Base-by-base conservation (phyloP, 768 basidiomycete genomes). In the Pilatotrama ljubarskyi region DNA sequence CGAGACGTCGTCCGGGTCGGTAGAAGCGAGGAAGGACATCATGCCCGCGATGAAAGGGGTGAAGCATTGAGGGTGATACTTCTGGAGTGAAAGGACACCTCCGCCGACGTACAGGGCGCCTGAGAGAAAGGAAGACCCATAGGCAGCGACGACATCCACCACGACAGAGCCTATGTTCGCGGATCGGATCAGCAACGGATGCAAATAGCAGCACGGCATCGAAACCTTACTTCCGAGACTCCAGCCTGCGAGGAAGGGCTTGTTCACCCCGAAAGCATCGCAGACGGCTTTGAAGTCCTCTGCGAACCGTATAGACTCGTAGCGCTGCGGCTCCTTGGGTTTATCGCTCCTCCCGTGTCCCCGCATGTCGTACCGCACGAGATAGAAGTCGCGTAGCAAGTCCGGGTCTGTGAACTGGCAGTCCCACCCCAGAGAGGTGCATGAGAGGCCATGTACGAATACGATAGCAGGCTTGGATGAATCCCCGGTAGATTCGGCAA, bases 371-470 rank as follows among this genome's bases (percentile, higher is more conserved):
- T 70, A 72, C 4, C 67, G 62, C 43, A 73, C 68, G 55, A 76
- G 59, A 61, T 74, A 67, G 36, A 69, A 53, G 22, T 68, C 54
- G 26, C 56, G 62, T 9, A 64, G 51, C 69, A 75, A 69, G 17
- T 59, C 20, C 6, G 64, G 60, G 54, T 77, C 72, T 2, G 59
- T 53, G 61, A 79, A 76, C 41, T 78, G 67, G 36, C 68, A 69
- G 38, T 77, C 77, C 62, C 75, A 80, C 4, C 70, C 72, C 15
- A 64, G 46, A 2, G 68, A 67, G 20, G 70, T 72, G 58, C 74
- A 65, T 5, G 68, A 65, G 49, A 80, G 65, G 1, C 78, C 78
- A 61, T 77, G 78, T n/a, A 77, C 64, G 60, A 80, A 78, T 35
- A 80, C 73, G 17, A 81, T 56, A 41, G 72, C 67, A 14, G 70